Evolutionary conservation across 164 flowering plant genomes (phyloP), one percentile per base, ranked within the genome.

Genomic region (Santalum album): DNA sequence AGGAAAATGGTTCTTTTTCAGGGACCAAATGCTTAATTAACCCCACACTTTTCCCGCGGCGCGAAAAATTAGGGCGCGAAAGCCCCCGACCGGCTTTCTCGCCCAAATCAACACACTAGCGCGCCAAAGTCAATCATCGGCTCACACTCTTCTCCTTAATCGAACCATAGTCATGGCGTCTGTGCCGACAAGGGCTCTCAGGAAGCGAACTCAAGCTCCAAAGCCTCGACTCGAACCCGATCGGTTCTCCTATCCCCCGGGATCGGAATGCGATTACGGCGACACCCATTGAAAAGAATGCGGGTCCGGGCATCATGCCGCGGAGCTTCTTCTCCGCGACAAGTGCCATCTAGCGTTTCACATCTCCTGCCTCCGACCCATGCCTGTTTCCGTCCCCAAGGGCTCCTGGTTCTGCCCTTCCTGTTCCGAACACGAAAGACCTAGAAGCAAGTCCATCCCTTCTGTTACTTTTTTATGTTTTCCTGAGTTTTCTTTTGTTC

Each of bases 311-410:
- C 77, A 80, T 6, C 49, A 46, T 1, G 65, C 73, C 0, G 60
- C 69, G 15, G 69, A 89, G 75, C 78, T 92, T n/a, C 77, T 88
- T 22, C 78, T 92, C 2, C 89, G 98, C 65, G 98, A 92, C 58
- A 71, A 72, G 40, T 92, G 98, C 49, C 90, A 88, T 38, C 67
- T 67, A 10, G 96, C 94, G 6, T 92, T 61, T 52, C 98, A 88
- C 51, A 47, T 83, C 26, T 88, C 76, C 56, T 88, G 98, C 66
- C 85, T 84, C 45, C 67, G 75, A 16, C 96, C 96, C 2, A 74
- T 86, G 60, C 77, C 89, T 14, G 81, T 65, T 11, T 54, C 84
- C 15, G 89, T 92, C 11, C 96, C 98, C 43, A 76, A 71, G 34
- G 89, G 86, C 25, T 67, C 78, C 4, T 92, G 98, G 98, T 84